These are phyloP conservation scores for Aphanomyces euteiches DNA, from an alignment of 352 stramenopile genomes.

Conservation along the genomic window DNA sequence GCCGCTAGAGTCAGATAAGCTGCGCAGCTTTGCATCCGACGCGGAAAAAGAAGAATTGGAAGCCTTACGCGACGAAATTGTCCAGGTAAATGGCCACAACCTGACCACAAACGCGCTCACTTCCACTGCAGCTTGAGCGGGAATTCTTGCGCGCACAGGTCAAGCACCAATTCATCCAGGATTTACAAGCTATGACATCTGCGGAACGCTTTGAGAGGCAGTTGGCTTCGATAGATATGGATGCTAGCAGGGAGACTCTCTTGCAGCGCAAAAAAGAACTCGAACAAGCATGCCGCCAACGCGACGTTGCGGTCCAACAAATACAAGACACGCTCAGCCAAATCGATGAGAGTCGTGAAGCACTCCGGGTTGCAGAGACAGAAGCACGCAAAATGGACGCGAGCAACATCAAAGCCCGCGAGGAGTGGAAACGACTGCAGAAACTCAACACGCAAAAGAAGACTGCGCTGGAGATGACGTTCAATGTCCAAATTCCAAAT, in stretches of 20 bases:
- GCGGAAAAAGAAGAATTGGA: conserved; percentile 8
- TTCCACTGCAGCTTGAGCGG: conserved; percentile 1
- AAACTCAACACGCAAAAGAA: conserved; percentile 23
- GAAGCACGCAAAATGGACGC: neutral
- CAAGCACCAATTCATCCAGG: conserved; percentile 1
- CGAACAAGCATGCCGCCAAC: neutral
- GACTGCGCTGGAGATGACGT: conserved; percentile 14
- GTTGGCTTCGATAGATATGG: conserved; percentile 1
- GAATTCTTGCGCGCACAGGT: conserved; percentile 10
- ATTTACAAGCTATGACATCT: neutral
- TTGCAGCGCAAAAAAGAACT: conserved; percentile 5
- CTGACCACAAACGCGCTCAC: neutral
- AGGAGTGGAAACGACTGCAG: conserved; percentile 18
- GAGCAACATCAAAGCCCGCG: neutral
- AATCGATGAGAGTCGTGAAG: neutral
- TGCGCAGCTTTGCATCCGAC: neutral
- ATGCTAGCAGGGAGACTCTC: neutral
- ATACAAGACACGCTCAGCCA: conserved; percentile 5
- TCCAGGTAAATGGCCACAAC: neutral
- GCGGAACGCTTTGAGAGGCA: neutral
- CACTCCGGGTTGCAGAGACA: neutral
- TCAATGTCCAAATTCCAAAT: conserved; percentile 18
- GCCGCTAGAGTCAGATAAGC: neutral
- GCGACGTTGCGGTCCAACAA: neutral
- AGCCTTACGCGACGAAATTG: conserved; percentile 2